Evolutionary conservation across 257 asterid species (phyloP).

Genomic region (Solanum dulcamara): DNA sequence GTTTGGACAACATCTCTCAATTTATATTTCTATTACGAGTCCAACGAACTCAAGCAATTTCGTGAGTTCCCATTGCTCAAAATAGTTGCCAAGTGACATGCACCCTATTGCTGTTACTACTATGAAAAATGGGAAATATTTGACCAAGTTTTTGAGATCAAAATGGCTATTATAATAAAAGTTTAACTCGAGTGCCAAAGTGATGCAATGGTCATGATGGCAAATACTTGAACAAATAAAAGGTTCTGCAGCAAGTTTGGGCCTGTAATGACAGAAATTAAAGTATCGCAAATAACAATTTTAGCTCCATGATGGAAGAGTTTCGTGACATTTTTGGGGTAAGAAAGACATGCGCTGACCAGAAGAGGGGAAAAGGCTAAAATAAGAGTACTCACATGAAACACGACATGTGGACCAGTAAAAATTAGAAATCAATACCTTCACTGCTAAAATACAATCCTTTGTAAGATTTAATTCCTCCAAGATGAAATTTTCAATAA

Average conservation of each 20-base stretch:
- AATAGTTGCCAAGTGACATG: neutral
- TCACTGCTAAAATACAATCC: constrained; percentile 55
- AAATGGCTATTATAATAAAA: neutral
- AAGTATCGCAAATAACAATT: neutral
- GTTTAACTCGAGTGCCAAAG: neutral
- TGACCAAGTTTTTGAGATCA: neutral
- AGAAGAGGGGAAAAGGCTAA: neutral
- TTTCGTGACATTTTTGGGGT: neutral
- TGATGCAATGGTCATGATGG: neutral
- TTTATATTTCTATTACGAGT: neutral
- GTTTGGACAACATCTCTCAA: neutral
- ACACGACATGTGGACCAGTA: neutral
- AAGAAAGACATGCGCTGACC: neutral
- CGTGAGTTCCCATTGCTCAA: neutral
- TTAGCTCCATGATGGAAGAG: neutral
- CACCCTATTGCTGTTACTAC: neutral
- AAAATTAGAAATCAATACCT: constrained; percentile 27
- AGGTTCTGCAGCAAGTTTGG: neutral
- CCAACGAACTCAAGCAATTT: neutral
- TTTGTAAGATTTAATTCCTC: constrained; percentile 59
- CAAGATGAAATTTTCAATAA: constrained; percentile 55
- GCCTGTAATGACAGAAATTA: neutral
- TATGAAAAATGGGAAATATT: neutral
- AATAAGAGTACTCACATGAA: neutral
- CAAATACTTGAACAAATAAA: neutral